Evolutionary conservation across 306 rosid genomes (phyloP), one percentile per base, ranked within the genome.

Genomic region (Coriaria nepalensis): DNA sequence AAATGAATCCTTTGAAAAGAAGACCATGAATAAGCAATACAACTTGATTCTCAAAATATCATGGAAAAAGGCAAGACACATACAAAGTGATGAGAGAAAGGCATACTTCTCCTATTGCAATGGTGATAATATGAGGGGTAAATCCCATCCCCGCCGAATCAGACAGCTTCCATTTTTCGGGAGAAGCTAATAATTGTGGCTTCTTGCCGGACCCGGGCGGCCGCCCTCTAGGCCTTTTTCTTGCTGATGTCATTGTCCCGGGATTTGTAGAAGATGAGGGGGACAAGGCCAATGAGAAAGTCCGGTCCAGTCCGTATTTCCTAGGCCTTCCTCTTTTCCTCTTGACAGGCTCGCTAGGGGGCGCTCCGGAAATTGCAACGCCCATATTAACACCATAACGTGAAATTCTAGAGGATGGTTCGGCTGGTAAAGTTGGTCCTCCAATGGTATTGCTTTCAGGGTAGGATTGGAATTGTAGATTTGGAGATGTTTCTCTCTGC

Each of bases 271-370:
- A 57, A 1, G 88, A 56, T 43, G 80, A 50, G 14, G 90, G 84
- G 40, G 82, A 73, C 45, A 84, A 56, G 41, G 86, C 90, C 83
- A 81, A 56, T 33, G 96, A 87, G 41, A 88, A 95, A 49, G 68
- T 63, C 62, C 97, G 88, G 62, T 81, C 95, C 6, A 82, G 71
- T 5, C 90, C 97, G 52, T 88, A 88, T 46, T 88, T 88, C 59
- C 97, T 61, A 9, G 97, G 97, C 62, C 97, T 82, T 63, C 97
- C 97, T 60, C 95, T 75, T 71, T 78, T 88, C 74, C 97, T 67
- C 50, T 84, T 88, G 46, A 67, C 63, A 34, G 78, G 73, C 53
- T 88, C 95, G 5, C 73, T 72, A 0, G 81, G 57, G 10, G 81
- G 77, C 8, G 50, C 73, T 49, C 63, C 75, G 7, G 83, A 37